Percentiles rank a stretch among this genome's conserved stretches.
These are phyloP conservation scores for Dothideomycetes sp. DNA, from an alignment of 2,329 filamentous ascomycete genomes.

Conservation along the genomic window DNA sequence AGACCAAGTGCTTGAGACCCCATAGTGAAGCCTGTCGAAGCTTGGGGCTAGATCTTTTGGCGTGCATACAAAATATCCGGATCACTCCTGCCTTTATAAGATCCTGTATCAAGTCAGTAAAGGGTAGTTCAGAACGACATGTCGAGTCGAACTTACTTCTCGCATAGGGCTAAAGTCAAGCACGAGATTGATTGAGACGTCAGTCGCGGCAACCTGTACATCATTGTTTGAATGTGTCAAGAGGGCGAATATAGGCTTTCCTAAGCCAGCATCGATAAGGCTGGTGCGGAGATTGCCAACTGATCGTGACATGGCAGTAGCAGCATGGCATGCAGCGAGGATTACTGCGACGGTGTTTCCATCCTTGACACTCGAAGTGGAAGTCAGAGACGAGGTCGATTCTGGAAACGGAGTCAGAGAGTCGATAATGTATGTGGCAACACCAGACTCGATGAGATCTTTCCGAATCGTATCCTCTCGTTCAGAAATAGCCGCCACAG, in stretches of 20 bases:
- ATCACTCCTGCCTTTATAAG: slow-evolving; percentile 66
- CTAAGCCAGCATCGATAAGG: slow-evolving; percentile 75
- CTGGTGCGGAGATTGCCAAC: slow-evolving; percentile 75
- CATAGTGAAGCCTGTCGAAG: slow-evolving; percentile 79
- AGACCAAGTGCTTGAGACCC: slow-evolving; percentile 84
- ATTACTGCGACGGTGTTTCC: slow-evolving; percentile 73
- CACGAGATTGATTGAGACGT: slow-evolving; percentile 74
- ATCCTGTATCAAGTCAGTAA: slow-evolving; percentile 34
- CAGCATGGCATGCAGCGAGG: slow-evolving; percentile 72
- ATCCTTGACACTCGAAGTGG: slow-evolving; percentile 32
- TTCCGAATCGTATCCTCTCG: slow-evolving; percentile 80
- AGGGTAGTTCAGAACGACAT: neutral
- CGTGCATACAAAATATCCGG: slow-evolving; percentile 69
- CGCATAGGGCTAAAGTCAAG: slow-evolving; percentile 86
- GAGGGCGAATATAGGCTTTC: slow-evolving; percentile 64
- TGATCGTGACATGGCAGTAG: slow-evolving; percentile 73
- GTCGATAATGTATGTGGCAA: slow-evolving; percentile 71
- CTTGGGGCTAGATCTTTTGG: slow-evolving; percentile 67
- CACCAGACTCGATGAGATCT: slow-evolving; percentile 68
- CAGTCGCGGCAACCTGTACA: slow-evolving; percentile 76
- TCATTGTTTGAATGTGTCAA: slow-evolving; percentile 65
- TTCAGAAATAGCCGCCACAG: slow-evolving; percentile 69
- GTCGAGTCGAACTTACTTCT: slow-evolving; percentile 46
- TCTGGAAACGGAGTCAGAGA: slow-evolving; percentile 55
- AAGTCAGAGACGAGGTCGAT: slow-evolving; percentile 19